Conservation (phyloP, 164 flowering plant genomes). For the Cinnamomum micranthum region DNA sequence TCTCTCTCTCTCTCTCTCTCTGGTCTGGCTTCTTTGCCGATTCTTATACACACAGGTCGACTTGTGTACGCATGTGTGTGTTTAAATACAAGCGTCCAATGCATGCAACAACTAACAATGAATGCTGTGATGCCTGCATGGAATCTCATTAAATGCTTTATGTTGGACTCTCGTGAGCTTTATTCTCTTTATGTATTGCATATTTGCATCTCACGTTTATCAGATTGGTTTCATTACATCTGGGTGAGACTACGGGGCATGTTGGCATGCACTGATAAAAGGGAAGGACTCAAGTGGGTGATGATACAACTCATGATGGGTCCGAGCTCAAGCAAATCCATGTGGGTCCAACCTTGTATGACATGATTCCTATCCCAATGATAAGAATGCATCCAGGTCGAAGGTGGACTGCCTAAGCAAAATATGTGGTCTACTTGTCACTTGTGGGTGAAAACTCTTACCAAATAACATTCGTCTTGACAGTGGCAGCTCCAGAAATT, state of each 20-base stretch:
- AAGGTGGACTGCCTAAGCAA: no score
- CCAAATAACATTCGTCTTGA: no score
- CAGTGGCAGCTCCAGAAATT: no score
- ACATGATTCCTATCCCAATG: no score
- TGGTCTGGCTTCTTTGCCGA: neutral
- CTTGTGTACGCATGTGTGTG: neutral
- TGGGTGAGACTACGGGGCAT: neutral
- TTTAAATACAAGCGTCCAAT: neutral
- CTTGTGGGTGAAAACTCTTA: no score
- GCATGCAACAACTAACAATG: neutral
- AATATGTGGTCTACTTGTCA: no score
- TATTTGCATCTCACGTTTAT: slow-evolving; percentile 59
- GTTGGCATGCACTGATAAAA: neutral
- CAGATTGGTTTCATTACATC: slow-evolving; percentile 41
- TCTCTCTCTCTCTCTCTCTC: neutral
- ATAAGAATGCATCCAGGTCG: no score
- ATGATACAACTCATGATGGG: no score
- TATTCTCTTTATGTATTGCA: slow-evolving; percentile 12
- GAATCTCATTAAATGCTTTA: slow-evolving; percentile 37
- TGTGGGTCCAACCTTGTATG: no score
- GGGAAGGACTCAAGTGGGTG: no score
- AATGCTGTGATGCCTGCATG: neutral
- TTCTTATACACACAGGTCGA: neutral
- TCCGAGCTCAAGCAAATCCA: no score
- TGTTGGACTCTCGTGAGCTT: slow-evolving; percentile 68